Percentiles rank a stretch among this genome's conserved stretches.
Conservation (phyloP, 2,329 filamentous ascomycete genomes). For the Aspergillus sp. region DNA sequence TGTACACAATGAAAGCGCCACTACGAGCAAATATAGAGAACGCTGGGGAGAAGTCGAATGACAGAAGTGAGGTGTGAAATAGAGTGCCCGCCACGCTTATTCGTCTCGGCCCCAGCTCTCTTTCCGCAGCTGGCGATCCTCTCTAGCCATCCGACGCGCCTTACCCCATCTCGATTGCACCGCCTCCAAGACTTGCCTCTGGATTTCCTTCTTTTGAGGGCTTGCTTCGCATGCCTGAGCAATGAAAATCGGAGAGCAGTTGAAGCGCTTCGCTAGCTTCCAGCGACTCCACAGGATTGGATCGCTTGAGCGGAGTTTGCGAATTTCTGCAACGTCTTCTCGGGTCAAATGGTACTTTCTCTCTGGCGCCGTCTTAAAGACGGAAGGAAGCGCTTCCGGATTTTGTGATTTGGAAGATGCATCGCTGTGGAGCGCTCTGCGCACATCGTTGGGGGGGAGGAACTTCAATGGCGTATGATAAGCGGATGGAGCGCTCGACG, state of each 20-base stretch:
- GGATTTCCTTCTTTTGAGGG: constrained; percentile 52
- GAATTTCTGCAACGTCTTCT: constrained; percentile 63
- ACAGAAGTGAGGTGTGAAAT: not conserved
- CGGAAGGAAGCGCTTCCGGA: constrained; percentile 48
- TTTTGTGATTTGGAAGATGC: constrained; percentile 28
- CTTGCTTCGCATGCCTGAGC: constrained; percentile 62
- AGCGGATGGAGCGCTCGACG: constrained; percentile 64
- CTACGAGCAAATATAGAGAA: not conserved
- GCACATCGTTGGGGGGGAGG: constrained; percentile 62
- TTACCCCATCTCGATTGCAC: constrained; percentile 65
- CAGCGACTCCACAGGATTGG: constrained; percentile 64
- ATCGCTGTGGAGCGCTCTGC: constrained; percentile 53
- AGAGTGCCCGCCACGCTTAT: constrained; percentile 35
- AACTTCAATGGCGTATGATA: constrained; percentile 70
- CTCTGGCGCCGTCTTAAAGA: constrained; percentile 56
- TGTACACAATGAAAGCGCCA: constrained; percentile 9
- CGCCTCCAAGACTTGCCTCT: constrained; percentile 54
- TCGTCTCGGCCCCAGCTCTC: constrained; percentile 64
- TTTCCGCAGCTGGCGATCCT: constrained; percentile 64
- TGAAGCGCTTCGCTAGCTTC: constrained; percentile 65
- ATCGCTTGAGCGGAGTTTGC: constrained; percentile 57
- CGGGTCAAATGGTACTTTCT: constrained; percentile 66
- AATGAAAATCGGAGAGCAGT: constrained; percentile 66
- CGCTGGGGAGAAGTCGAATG: not conserved
- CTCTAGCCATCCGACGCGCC: constrained; percentile 62